A percentile compares a stretch with the other conserved stretches of the same genome.
Conservation (phyloP, 2,329 filamentous ascomycete species). For the Ophiostoma populinum region DNA sequence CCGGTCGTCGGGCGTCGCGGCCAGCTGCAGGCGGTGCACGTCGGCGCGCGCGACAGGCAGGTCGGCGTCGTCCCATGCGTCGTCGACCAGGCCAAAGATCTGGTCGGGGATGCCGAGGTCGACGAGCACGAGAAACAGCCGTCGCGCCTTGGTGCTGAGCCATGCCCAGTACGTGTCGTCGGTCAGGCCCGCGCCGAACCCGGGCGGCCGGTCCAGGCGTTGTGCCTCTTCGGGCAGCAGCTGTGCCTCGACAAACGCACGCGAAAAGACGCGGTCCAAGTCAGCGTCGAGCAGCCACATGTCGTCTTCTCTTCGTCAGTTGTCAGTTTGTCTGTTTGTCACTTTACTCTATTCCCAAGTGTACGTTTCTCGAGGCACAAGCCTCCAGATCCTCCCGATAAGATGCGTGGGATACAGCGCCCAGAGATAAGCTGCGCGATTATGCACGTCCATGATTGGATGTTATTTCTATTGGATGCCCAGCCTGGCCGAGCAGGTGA, state of each 20-base stretch:
- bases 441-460: too few relatives aligned
- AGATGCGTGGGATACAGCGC: too few relatives aligned
- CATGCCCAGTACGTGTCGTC: constrained; percentile 65
- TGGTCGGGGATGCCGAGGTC: constrained; percentile 55
- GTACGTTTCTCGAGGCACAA: too few relatives aligned
- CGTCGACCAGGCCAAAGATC: constrained; percentile 59
- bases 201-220: constrained; percentile 43
- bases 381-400: too few relatives aligned
- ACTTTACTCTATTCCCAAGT: too few relatives aligned
- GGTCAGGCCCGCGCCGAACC: constrained; percentile 50
- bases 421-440: too few relatives aligned
- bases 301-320: too few relatives aligned
- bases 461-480: too few relatives aligned
- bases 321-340: too few relatives aligned
- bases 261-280: constrained; percentile 53
- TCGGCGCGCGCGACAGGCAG: constrained; percentile 51
- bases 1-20: constrained; percentile 39
- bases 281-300: too few relatives aligned
- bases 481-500: too few relatives aligned
- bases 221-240: constrained; percentile 45
- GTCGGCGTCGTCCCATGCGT: constrained; percentile 62
- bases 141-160: constrained; percentile 51
- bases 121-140: constrained; percentile 53
- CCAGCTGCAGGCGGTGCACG: constrained; percentile 44
- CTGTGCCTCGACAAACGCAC: constrained; percentile 47